Percentiles rank a stretch among this genome's conserved stretches.
phyloP scores from a whole-genome alignment of 306 rosid species.

The Cucurbita ficifolia region DNA sequence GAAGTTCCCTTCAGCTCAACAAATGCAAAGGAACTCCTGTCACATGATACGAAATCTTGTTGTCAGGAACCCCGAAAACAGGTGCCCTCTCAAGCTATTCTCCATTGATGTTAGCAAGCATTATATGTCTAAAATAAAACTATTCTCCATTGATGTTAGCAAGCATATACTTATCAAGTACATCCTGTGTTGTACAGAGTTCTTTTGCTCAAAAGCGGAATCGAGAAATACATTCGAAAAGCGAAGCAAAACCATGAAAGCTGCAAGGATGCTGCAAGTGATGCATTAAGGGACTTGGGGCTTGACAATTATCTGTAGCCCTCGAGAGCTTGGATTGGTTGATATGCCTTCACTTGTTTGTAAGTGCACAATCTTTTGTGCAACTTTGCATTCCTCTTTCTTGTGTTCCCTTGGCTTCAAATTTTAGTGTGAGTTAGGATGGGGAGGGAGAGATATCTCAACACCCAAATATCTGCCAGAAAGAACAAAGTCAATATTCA shows the following conservation, averaged over 20 bases:
- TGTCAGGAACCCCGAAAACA: conserved; percentile 69
- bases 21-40: conserved; percentile 73
- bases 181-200: conserved; percentile 35
- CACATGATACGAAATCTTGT: conserved; percentile 85
- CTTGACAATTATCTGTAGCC: conserved; percentile 44
- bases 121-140: not conserved
- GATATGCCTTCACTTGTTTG: not conserved
- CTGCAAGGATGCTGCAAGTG: conserved; percentile 83
- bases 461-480: no score
- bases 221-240: conserved; percentile 57
- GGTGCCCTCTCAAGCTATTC: conserved; percentile 23
- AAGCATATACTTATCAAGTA: not conserved
- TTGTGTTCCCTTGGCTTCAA: not conserved
- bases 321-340: not conserved
- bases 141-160: not conserved
- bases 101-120: not conserved
- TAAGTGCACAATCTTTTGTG: not conserved
- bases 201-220: conserved; percentile 48
- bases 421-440: not conserved
- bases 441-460: not conserved
- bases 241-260: conserved; percentile 65
- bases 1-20: conserved; percentile 64
- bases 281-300: conserved; percentile 81
- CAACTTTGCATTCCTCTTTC: not conserved
- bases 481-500: not conserved